Evolutionary conservation across 345 rosid genomes (phyloP), one percentile per base, ranked within the genome.

Genomic region (Lumnitzera littorea): DNA sequence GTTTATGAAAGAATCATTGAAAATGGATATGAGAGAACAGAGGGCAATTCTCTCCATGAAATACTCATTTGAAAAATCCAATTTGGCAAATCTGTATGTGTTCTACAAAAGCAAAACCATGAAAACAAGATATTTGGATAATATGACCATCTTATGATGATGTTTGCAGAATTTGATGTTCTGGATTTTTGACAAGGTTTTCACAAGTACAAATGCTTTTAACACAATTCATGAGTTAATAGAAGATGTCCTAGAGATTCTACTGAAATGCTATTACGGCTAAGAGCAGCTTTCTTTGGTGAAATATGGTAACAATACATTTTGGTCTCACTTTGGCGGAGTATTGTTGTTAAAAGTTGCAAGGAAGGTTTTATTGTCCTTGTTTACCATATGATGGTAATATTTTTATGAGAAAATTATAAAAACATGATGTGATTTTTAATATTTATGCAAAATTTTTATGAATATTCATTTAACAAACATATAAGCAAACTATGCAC

Each of bases 21-120:
- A 78, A 29, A 3, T 64, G 53, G 57, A 53, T 67, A 72, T 78
- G 13, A 80, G 79, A 41, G 73, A 75, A 16, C 46, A 57, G 13
- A 84, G 72, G 9, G 80, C 80, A 4, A 60, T 50, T 41, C 53
- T 62, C 63, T 80, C 89, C 23, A 62, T 65, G 23, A 46, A 29
- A 60, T 63, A 36, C 1, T 61, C 50, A 14, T 61, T 58, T 48
- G 29, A 7, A 36, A 64, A 57, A 24, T 52, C 51, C 47, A 23
- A 9, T 20, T 27, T 64, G 46, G 11, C 65, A 58, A 12, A 52
- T 17, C 11, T 50, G 3, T 36, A 36, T 51, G 2, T 29, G 53
- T 56, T 0, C n/a, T 20, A 23, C 0, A 41, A 52, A 48, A 60
- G 56, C 48, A 71, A 47, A 12, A 58, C 27, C 20, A 66, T 3